Evolutionary conservation across 2,329 filamentous ascomycete genomes (phyloP), one percentile per base, ranked within the genome.

Genomic region (Pseudogymnoascus sp.): DNA sequence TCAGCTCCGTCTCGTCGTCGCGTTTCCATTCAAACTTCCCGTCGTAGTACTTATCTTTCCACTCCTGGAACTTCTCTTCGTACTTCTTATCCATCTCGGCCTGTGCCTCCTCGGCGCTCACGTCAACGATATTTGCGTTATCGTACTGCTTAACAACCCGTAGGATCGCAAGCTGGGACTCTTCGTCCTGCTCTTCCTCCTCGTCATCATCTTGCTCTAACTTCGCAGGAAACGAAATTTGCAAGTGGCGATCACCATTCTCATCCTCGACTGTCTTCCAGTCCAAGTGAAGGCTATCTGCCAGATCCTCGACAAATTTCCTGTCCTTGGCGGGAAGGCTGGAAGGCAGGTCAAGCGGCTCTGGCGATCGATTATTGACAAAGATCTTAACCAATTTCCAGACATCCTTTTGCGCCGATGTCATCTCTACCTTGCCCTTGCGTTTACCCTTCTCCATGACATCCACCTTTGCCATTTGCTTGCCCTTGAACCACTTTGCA

Each of bases 11-110:
- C 67, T 93, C 88, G 69, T 91, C 88, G 58, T 91, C 88, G 9
- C 89, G 80, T 14, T 87, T 85, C 92, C 93, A 99, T 61, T 89
- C 89, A 68, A 97, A 97, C 74, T 97, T 99, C 62, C 86, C 84
- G 66, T 84, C 80, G 76, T 99, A 99, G 76, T 99, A 96, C 65
- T 90, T 87, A 74, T 95, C 88, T 78, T 97, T 99, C 94, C 94
- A 99, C 62, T 87, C 84, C 65, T 86, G 80, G 72, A 97, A 97
- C 72, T 95, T 96, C 67, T 90, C 80, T 69, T 97, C 86, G 74
- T 99, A 99, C 69, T 94, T 88, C 72, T 88, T 83, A 69, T 96
- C 85, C 74, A 93, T 89, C 16, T 88, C 84, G 59, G 84, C 82
- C 73, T 94, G 87, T 14, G 89, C 89, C 70, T 96, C 89, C 67